phyloP scores from a whole-genome alignment of 2,329 filamentous ascomycete genomes.

The Aspergillus sp. region DNA sequence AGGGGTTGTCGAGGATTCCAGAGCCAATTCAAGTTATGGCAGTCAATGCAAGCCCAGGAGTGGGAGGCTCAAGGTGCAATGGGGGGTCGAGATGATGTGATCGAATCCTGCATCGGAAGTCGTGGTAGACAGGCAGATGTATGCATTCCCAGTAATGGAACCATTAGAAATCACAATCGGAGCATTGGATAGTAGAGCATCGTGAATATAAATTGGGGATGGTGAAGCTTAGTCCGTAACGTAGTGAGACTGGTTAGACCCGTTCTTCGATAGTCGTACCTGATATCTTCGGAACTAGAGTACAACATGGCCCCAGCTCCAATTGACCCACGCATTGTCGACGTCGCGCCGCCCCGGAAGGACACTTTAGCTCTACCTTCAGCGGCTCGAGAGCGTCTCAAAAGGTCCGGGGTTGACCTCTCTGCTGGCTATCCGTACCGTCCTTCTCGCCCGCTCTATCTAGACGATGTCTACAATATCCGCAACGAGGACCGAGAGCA shows the following conservation, averaged over 20 bases:
- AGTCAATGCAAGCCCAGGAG: background rate
- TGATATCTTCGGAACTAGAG: background rate
- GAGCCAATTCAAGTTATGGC: background rate
- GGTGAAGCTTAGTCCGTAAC: background rate
- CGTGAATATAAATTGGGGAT: background rate
- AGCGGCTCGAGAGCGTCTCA: conserved; percentile 57
- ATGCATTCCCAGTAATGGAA: background rate
- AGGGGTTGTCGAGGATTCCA: background rate
- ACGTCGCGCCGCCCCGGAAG: conserved; percentile 62
- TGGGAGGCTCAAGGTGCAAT: conserved; percentile 28
- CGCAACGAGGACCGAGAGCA: conserved; percentile 57
- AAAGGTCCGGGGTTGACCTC: conserved; percentile 68
- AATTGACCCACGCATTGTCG: conserved; percentile 62
- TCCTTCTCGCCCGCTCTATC: conserved; percentile 64
- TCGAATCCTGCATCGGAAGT: conserved; percentile 10
- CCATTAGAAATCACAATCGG: background rate
- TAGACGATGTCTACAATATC: conserved; percentile 69
- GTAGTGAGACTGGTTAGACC: too few relatives aligned
- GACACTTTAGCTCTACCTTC: conserved; percentile 64
- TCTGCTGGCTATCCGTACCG: conserved; percentile 71
- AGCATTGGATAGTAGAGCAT: background rate
- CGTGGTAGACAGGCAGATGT: too few relatives aligned
- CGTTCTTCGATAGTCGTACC: too few relatives aligned
- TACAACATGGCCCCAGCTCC: conserved; percentile 57
- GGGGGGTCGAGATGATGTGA: conserved; percentile 31